Conservation (phyloP, 1,139 yeast genomes). For the Nadsonia commutata region DNA sequence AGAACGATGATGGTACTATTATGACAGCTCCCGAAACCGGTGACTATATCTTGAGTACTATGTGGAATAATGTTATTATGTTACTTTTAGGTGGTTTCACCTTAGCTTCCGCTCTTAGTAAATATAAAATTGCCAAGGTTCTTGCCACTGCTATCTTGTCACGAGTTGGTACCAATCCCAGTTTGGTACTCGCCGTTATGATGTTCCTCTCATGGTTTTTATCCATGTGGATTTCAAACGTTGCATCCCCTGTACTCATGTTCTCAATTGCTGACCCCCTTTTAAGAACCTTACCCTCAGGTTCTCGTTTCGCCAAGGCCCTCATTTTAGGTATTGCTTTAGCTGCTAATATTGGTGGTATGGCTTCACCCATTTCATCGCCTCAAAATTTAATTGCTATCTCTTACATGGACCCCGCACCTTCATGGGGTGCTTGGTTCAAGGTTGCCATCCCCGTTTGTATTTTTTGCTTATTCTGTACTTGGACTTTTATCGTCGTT, state of each 20-base stretch:
- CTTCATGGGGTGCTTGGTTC: slow-evolving; percentile 95
- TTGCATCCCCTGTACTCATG: slow-evolving; percentile 90
- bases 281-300: slow-evolving; percentile 65
- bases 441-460: slow-evolving; percentile 73
- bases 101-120: slow-evolving; percentile 83
- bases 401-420: slow-evolving; percentile 74
- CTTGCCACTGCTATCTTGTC: slow-evolving; percentile 69
- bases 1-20: slow-evolving; percentile 27
- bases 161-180: slow-evolving; percentile 76
- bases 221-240: slow-evolving; percentile 93
- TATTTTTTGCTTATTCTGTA: slow-evolving; percentile 40
- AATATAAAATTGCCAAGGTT: slow-evolving; percentile 75
- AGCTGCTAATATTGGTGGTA: slow-evolving; percentile 87
- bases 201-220: slow-evolving; percentile 77
- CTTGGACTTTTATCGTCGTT: slow-evolving; percentile 58
- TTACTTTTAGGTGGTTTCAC: slow-evolving; percentile 85
- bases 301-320: slow-evolving; percentile 66
- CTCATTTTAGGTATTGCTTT: slow-evolving; percentile 79
- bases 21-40: slow-evolving; percentile 59
- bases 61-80: slow-evolving; percentile 95
- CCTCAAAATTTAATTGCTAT: slow-evolving; percentile 90
- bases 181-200: slow-evolving; percentile 55
- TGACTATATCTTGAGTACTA: slow-evolving; percentile 58
- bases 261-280: slow-evolving; percentile 83
- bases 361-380: slow-evolving; percentile 92